These are phyloP conservation scores for Tolypocladium guangdongense DNA, from an alignment of 2,329 filamentous ascomycete genomes.

Conservation along the genomic window DNA sequence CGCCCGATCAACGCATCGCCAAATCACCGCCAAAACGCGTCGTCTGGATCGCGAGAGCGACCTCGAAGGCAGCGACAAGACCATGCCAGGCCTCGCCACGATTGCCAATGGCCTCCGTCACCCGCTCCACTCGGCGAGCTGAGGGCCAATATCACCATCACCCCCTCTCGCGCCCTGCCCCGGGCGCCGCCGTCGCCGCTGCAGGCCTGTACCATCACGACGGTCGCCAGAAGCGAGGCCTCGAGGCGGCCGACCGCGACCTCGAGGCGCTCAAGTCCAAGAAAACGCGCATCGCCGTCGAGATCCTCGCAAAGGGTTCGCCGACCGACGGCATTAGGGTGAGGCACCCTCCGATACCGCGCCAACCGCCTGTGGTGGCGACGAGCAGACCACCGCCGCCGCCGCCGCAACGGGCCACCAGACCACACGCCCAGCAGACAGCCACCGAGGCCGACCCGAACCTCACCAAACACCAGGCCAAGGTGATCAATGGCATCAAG, in stretches of 20 bases:
- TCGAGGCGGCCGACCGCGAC: constrained; percentile 33
- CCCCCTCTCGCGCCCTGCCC: constrained; percentile 12
- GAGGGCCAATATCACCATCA: constrained; percentile 30
- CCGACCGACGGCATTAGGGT: constrained; percentile 15
- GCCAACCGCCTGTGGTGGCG: constrained; percentile 4
- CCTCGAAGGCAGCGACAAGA: constrained; percentile 15
- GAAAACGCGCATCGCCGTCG: constrained; percentile 40
- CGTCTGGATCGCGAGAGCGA: constrained; percentile 1
- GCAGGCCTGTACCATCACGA: constrained; percentile 8
- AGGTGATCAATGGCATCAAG: constrained; percentile 49
- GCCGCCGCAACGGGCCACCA: constrained; percentile 8
- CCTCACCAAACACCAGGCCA: constrained; percentile 42
- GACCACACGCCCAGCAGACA: neutral
- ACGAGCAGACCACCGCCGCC: constrained; percentile 7
- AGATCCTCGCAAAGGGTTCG: constrained; percentile 31
- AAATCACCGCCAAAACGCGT: constrained; percentile 1
- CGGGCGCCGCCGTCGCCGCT: constrained; percentile 18
- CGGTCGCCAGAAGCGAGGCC: constrained; percentile 36
- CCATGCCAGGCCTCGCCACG: constrained; percentile 24
- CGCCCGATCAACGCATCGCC: neutral
- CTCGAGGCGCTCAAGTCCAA: constrained; percentile 35
- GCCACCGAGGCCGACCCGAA: constrained; percentile 13
- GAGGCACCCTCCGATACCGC: constrained; percentile 14
- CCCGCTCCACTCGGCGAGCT: constrained; percentile 39
- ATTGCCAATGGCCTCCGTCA: constrained; percentile 39